Evolutionary conservation across 345 rosid species (phyloP).

Genomic region (Eucalyptus decipiens): DNA sequence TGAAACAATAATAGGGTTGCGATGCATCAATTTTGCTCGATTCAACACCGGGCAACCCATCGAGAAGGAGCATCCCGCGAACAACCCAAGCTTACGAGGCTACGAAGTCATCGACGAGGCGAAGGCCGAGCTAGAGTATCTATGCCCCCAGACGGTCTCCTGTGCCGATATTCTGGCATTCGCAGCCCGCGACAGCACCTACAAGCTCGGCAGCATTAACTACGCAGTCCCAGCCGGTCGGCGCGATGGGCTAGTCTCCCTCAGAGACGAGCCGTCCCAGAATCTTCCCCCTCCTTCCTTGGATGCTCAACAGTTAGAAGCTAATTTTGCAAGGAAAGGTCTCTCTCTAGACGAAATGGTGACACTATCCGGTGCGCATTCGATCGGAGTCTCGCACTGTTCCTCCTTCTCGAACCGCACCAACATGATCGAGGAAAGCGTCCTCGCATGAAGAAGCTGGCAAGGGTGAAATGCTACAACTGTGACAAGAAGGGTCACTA

Average conservation of each 20-base stretch:
- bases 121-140: not conserved
- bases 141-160: not conserved
- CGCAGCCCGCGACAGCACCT: not conserved
- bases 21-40: constrained; percentile 5
- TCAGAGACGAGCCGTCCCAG: not conserved
- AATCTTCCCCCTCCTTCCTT: constrained; percentile 1
- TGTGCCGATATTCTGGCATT: not conserved
- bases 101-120: constrained; percentile 3
- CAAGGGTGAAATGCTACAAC: too few species aligned
- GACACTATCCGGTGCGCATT: constrained; percentile 13
- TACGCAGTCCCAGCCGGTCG: constrained; percentile 4
- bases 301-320: not conserved
- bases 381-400: constrained; percentile 6
- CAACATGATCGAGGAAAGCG: too few species aligned
- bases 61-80: constrained; percentile 6
- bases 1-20: not conserved
- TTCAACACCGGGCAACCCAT: not conserved
- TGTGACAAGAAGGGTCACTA: too few species aligned
- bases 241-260: not conserved
- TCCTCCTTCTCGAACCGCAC: not conserved
- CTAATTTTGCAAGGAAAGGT: constrained; percentile 1
- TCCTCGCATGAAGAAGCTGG: too few species aligned
- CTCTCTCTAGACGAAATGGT: constrained; percentile 8
- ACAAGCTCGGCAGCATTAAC: not conserved
- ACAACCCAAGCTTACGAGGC: not conserved